These are phyloP conservation scores for Pleurotus ostreatus DNA, from an alignment of 768 basidiomycete species.

Conservation along the genomic window DNA sequence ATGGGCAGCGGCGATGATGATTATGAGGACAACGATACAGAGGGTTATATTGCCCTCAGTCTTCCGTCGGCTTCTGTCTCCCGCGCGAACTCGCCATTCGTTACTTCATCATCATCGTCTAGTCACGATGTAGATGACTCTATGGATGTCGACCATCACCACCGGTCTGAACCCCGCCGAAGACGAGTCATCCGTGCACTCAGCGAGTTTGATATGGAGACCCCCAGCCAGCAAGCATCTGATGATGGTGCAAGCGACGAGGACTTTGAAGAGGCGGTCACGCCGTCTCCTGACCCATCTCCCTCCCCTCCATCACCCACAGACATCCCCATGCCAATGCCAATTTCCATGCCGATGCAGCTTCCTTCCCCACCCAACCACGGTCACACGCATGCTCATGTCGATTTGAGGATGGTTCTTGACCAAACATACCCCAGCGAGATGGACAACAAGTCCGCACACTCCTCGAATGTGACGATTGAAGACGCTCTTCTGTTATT, in stretches of 20 bases:
- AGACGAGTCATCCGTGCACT: not conserved
- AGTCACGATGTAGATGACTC: constrained; percentile 34
- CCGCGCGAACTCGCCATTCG: constrained; percentile 48
- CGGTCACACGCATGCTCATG: constrained; percentile 7
- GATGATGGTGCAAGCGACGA: constrained; percentile 66
- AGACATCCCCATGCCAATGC: not conserved
- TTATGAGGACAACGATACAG: constrained; percentile 30
- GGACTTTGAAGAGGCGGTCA: constrained; percentile 70
- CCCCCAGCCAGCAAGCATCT: constrained; percentile 32
- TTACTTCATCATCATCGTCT: constrained; percentile 46
- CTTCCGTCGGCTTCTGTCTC: constrained; percentile 41
- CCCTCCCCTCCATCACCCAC: constrained; percentile 13
- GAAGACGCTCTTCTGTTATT: constrained; percentile 75
- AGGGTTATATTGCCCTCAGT: constrained; percentile 17
- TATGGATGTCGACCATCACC: constrained; percentile 45
- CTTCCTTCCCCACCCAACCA: constrained; percentile 1
- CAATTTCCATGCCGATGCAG: constrained; percentile 3
- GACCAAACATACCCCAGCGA: constrained; percentile 41
- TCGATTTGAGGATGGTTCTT: constrained; percentile 24
- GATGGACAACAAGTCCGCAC: constrained; percentile 42
- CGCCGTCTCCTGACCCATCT: constrained; percentile 57
- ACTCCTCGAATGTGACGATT: constrained; percentile 53
- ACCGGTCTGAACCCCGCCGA: constrained; percentile 13
- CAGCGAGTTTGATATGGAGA: constrained; percentile 5
- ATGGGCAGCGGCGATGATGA: constrained; percentile 42